Evolutionary conservation across 805 yeast genomes (phyloP), one percentile per base, ranked within the genome.

Genomic region (Candida hungchunana): DNA sequence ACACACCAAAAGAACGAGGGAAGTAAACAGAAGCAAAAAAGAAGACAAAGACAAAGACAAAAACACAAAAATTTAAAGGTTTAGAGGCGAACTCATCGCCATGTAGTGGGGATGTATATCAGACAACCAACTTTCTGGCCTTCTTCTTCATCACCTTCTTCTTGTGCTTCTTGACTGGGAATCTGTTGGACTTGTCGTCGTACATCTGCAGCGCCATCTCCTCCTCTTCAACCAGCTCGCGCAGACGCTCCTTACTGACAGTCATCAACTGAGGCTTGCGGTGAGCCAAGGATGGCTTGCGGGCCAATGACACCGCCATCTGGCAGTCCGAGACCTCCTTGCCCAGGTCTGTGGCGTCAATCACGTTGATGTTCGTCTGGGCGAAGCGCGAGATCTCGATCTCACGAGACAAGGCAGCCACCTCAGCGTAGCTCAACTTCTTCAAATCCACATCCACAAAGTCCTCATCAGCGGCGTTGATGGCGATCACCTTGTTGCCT

Each of bases 401-500:
- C 41, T 47, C 36, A 14, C 42, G 55, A 18, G 44, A 32, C 34
- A 64, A 48, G 1, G 67, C 54, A 10, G 75, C 75, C 17, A 67
- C 76, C 56, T 74, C 79, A 10, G 77, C 77, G 48, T 73, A 73
- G 7, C 77, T 69, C 48, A 72, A 53, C 37, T 66, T 62, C 36
- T 75, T 66, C 27, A 71, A 52, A 31, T 64, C 64, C 36, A 74
- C 66, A 34, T 63, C 66, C 17, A 73, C 62, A 46, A 68, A 73
- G 34, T 66, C 76, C 12, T 56, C 61, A 34, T 59, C 67, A 9
- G 55, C 61, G 13, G 28, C 29, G 23, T 32, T 21, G 35, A 44
- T 34, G 11, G 47, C 35, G 23, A 47, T 44, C 17, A 44, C 50
- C 29, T 35, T 40, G 34, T 42, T 46, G 28, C 30, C 38, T 10